Conservation (phyloP, 495 filamentous ascomycete species). For the Parmelia sp. region DNA sequence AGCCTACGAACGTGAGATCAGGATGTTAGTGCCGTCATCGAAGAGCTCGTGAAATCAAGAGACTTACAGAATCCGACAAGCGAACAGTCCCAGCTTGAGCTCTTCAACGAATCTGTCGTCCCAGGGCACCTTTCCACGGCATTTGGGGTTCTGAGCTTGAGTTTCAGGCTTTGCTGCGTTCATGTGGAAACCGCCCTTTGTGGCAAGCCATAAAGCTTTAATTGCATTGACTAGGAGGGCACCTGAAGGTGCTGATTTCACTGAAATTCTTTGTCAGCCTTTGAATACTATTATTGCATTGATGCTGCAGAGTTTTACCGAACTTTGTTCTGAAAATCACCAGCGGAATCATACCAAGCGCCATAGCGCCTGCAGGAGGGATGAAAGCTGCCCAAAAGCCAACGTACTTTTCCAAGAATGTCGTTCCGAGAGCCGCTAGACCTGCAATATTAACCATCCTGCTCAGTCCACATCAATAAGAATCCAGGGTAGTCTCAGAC, state of each 20-base stretch:
- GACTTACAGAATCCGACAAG: slow-evolving; percentile 30
- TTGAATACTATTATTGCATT: slow-evolving; percentile 3
- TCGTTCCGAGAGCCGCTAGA: slow-evolving; percentile 24
- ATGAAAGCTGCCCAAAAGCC: slow-evolving; percentile 46
- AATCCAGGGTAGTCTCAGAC: too few relatives aligned
- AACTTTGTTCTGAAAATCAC: slow-evolving; percentile 27
- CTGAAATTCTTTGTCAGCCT: slow-evolving; percentile 27
- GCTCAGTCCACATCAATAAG: too few relatives aligned
- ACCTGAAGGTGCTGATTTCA: slow-evolving; percentile 36
- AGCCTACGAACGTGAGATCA: slow-evolving; percentile 17
- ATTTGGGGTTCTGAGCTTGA: slow-evolving; percentile 23
- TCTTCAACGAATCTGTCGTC: slow-evolving; percentile 47
- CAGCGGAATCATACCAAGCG: slow-evolving; percentile 34
- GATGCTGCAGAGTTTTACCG: slow-evolving; percentile 20
- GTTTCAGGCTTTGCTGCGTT: slow-evolving; percentile 25
- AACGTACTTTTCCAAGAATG: slow-evolving; percentile 40
- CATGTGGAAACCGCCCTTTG: slow-evolving; percentile 29
- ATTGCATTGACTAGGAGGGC: slow-evolving; percentile 39
- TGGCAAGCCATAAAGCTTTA: slow-evolving; percentile 26
- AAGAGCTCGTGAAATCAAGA: neutral
- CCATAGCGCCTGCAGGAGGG: slow-evolving; percentile 33
- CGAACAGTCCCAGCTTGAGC: slow-evolving; percentile 26
- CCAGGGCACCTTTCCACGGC: slow-evolving; percentile 28
- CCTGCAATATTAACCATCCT: too few relatives aligned
- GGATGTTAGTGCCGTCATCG: too few relatives aligned